Evolutionary conservation across 208 protist species (phyloP), one percentile per base, ranked within the genome.

Genomic region (Crithidia acanthocephali): DNA sequence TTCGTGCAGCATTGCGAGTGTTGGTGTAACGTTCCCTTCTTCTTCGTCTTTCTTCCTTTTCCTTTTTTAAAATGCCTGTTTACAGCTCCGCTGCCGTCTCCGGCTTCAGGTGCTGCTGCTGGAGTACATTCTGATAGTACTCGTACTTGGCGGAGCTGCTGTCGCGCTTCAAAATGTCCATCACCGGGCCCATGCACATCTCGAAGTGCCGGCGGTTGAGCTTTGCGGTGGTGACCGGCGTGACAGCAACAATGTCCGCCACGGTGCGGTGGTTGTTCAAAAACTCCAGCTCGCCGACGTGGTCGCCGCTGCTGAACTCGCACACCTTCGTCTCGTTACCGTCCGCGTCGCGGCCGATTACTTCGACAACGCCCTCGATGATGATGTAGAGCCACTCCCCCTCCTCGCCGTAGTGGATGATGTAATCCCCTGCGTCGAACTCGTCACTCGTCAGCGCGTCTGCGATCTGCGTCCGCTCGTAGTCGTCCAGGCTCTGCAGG

Each of bases 311-410:
- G 63, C 69, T 67, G 73, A 97, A 97, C 63, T 94, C 85, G 73
- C 92, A 97, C 45, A 97, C 92, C 51, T 88, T 82, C 37, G 63
- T 93, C 37, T 80, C 57, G 15, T 87, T 80, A 27, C 89, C 90
- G 16, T 83, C 50, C 30, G 74, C 79, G 61, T 95, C 86, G 32
- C 92, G 87, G 11, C 92, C 92, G 72, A 97, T 89, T 27, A 95
- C 90, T 80, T 97, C 87, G 27, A 95, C 90, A 0, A 62, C 80
- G 68, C 92, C 92, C 47, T 95, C 86, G 59, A 95, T 84, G 45
- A 97, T 93, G 68, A 97, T 94, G 80, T 94, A 95, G 40, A 97
- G 85, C 90, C 92, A 97, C 78, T 97, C 88, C 13, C 92, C 92
- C 68, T 86, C 87, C 66, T 94, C 90, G 61, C 78, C 87, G 80